These are phyloP conservation scores for Didymella lethalis DNA, from an alignment of 2,329 filamentous ascomycete genomes.

Conservation along the genomic window DNA sequence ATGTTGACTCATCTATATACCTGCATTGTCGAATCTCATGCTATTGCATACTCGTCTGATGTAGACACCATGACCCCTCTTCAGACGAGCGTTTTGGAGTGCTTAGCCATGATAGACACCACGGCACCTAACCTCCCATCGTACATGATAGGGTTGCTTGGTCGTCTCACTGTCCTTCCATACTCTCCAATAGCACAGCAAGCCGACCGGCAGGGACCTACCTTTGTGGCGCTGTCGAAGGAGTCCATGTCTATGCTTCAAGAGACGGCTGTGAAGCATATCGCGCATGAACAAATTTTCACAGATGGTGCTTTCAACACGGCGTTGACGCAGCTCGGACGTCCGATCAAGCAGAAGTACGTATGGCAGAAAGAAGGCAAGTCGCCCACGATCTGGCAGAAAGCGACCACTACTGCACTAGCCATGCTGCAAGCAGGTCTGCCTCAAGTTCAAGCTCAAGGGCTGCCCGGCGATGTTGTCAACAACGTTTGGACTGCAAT, in stretches of 20 bases:
- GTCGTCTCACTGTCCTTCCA: conserved; percentile 75
- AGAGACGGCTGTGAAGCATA: conserved; percentile 66
- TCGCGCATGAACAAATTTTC: conserved; percentile 72
- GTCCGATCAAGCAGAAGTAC: conserved; percentile 82
- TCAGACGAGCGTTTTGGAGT: conserved; percentile 73
- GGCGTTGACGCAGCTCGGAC: conserved; percentile 71
- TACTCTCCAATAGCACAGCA: conserved; percentile 56
- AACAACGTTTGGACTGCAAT: conserved; percentile 70
- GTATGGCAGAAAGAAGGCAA: conserved; percentile 75
- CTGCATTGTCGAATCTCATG: conserved; percentile 74
- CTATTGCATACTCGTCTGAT: conserved; percentile 73
- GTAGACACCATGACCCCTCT: conserved; percentile 76
- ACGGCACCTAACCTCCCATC: conserved; percentile 71
- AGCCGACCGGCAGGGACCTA: conserved; percentile 63
- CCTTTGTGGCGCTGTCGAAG: conserved; percentile 90
- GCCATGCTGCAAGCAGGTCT: conserved; percentile 73
- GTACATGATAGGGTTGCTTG: conserved; percentile 72
- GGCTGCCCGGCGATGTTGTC: conserved; percentile 48
- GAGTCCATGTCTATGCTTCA: conserved; percentile 76
- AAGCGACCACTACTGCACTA: conserved; percentile 75
- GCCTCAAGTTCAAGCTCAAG: conserved; percentile 50
- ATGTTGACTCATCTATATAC: conserved; percentile 75
- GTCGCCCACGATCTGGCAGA: conserved; percentile 76
- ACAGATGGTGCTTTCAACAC: conserved; percentile 70
- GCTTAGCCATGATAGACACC: conserved; percentile 71